Evolutionary conservation across 208 protist genomes (phyloP).

Genomic region (Crithidia sp.): DNA sequence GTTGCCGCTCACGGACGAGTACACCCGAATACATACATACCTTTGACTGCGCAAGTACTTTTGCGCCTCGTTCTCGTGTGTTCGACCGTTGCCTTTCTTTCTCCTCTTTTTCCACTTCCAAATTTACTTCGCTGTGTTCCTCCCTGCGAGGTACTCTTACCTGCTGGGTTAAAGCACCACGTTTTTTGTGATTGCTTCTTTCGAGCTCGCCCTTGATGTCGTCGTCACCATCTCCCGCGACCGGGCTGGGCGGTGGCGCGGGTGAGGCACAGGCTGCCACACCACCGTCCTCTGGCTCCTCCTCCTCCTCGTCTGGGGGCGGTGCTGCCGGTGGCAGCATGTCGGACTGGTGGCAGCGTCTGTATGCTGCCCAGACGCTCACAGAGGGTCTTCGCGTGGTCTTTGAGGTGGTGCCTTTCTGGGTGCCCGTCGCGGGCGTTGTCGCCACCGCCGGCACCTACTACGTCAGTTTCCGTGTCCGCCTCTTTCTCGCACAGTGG

Average conservation of each 20-base stretch:
- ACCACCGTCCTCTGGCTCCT: background rate
- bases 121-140: too few relatives aligned
- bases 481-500: constrained; percentile 78
- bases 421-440: constrained; percentile 65
- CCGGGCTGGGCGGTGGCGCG: background rate
- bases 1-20: background rate
- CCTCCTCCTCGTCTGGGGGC: constrained; percentile 12
- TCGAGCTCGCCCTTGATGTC: background rate
- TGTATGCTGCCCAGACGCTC: constrained; percentile 72
- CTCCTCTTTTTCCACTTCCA: too few relatives aligned
- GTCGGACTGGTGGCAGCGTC: constrained; percentile 39
- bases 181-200: too few relatives aligned
- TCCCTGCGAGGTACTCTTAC: too few relatives aligned
- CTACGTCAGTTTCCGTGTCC: constrained; percentile 66
- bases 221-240: constrained; percentile 9
- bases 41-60: background rate
- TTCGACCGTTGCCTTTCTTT: background rate
- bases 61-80: background rate
- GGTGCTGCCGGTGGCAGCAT: constrained; percentile 8
- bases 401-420: constrained; percentile 63
- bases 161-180: too few relatives aligned
- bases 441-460: constrained; percentile 55
- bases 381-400: constrained; percentile 54
- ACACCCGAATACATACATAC: background rate
- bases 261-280: background rate